phyloP scores from a whole-genome alignment of 768 basidiomycete genomes.

The Kwoniella shandongensis region DNA sequence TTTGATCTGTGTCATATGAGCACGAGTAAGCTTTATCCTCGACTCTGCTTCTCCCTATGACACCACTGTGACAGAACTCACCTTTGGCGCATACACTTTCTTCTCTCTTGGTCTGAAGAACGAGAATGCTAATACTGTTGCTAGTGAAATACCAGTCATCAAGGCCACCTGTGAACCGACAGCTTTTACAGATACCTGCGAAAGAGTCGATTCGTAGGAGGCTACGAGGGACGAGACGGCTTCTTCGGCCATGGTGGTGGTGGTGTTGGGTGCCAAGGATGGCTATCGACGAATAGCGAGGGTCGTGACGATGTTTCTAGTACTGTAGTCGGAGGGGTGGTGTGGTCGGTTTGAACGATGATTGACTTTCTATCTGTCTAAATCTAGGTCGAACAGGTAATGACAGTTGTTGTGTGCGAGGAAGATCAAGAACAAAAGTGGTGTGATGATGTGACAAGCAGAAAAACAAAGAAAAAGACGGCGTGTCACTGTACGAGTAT shows the following conservation, averaged over 20 bases:
- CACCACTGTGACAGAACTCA: too few species aligned
- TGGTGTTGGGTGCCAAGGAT: conserved; percentile 7
- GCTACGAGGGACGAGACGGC: conserved; percentile 43
- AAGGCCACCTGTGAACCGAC: conserved; percentile 54
- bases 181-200: conserved; percentile 51
- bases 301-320: not conserved
- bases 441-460: too few species aligned
- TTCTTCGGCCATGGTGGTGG: conserved; percentile 26
- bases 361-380: too few species aligned
- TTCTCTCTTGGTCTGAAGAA: conserved; percentile 78
- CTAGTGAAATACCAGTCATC: conserved; percentile 53
- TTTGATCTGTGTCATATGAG: conserved; percentile 62
- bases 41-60: too few species aligned
- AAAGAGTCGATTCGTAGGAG: conserved; percentile 41
- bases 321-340: conserved; percentile 1
- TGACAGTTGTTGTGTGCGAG: too few species aligned
- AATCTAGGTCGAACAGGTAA: too few species aligned
- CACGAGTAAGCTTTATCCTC: too few species aligned
- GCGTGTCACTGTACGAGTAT: too few species aligned
- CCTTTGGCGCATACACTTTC: conserved; percentile 76
- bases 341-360: too few species aligned
- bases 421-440: too few species aligned
- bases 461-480: too few species aligned
- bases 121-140: conserved; percentile 64
- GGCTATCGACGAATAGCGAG: not conserved